Conservation (phyloP, 1,139 yeast genomes). For the Suhomyces terraborum region DNA sequence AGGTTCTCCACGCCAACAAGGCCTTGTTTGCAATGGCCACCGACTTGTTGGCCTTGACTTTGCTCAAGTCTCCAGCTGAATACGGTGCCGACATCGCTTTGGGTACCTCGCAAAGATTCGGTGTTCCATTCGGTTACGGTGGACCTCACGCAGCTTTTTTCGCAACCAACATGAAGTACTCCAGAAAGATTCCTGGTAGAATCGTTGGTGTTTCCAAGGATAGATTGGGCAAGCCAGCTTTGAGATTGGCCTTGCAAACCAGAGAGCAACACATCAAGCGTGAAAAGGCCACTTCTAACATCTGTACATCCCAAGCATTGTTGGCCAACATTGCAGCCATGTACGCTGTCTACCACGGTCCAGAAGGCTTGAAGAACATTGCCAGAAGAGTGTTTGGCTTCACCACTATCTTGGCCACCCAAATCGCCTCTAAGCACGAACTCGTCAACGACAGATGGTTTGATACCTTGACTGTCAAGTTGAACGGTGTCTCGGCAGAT, state of each 20-base stretch:
- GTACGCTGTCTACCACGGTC: slow-evolving; percentile 97
- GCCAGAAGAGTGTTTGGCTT: slow-evolving; percentile 77
- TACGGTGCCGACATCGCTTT: slow-evolving; percentile 92
- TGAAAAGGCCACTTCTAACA: slow-evolving; percentile 96
- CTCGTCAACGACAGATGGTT: slow-evolving; percentile 70
- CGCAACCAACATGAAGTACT: slow-evolving; percentile 74
- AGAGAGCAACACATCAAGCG: slow-evolving; percentile 97
- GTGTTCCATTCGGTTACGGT: slow-evolving; percentile 97
- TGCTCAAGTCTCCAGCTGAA: slow-evolving; percentile 78
- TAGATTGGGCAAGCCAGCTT: slow-evolving; percentile 83
- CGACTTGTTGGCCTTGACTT: slow-evolving; percentile 83
- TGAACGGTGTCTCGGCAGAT: slow-evolving; percentile 54
- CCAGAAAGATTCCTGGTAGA: slow-evolving; percentile 95
- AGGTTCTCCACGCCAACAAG: slow-evolving; percentile 66
- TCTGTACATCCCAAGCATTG: slow-evolving; percentile 96
- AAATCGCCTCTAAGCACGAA: slow-evolving; percentile 50
- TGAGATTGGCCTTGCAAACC: slow-evolving; percentile 91
- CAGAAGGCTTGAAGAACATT: slow-evolving; percentile 79
- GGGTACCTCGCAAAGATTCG: slow-evolving; percentile 93
- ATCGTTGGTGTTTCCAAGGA: slow-evolving; percentile 92
- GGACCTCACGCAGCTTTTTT: slow-evolving; percentile 99
- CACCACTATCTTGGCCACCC: slow-evolving; percentile 69
- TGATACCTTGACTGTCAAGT: slow-evolving; percentile 78
- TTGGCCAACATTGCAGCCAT: slow-evolving; percentile 94
- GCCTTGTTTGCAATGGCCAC: slow-evolving; percentile 85